Conservation (phyloP, 192 early-diverging fungal genomes). For the Umbelopsis vinacea region DNA sequence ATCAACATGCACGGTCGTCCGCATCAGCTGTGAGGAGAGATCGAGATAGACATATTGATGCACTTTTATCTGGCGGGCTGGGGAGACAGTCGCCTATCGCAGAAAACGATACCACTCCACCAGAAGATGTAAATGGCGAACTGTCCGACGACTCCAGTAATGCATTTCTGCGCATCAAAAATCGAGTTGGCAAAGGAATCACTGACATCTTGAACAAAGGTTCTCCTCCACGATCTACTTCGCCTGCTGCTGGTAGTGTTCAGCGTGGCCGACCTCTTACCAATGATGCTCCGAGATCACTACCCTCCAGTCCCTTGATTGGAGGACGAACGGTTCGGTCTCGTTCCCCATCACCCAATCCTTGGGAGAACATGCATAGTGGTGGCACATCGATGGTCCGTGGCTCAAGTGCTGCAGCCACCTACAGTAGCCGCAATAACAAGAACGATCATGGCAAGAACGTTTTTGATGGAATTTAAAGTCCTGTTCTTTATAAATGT, state of each 20-base stretch:
- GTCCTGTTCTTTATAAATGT: neutral
- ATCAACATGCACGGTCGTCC: neutral
- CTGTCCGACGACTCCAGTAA: conserved; percentile 5
- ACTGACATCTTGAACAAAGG: conserved; percentile 14
- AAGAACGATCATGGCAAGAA: conserved; percentile 1
- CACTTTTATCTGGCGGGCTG: conserved; percentile 16
- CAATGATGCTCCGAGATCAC: neutral
- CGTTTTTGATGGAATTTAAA: conserved; percentile 10
- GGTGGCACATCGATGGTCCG: conserved; percentile 1
- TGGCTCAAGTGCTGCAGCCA: conserved; percentile 1
- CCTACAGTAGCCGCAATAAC: neutral
- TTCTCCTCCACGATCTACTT: neutral
- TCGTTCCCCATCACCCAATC: conserved; percentile 8
- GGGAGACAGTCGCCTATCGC: neutral
- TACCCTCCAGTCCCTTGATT: neutral
- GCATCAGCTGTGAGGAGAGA: neutral
- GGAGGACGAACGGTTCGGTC: conserved; percentile 4
- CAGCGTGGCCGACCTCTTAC: neutral
- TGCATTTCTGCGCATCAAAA: conserved; percentile 6
- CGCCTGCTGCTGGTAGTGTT: neutral
- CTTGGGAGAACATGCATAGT: neutral
- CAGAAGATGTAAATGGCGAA: neutral
- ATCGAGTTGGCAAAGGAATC: conserved; percentile 4
- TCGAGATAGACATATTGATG: conserved; percentile 28
- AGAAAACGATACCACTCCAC: neutral